Evolutionary conservation across 768 basidiomycete genomes (phyloP).

Genomic region (Fomitopsis serialis): DNA sequence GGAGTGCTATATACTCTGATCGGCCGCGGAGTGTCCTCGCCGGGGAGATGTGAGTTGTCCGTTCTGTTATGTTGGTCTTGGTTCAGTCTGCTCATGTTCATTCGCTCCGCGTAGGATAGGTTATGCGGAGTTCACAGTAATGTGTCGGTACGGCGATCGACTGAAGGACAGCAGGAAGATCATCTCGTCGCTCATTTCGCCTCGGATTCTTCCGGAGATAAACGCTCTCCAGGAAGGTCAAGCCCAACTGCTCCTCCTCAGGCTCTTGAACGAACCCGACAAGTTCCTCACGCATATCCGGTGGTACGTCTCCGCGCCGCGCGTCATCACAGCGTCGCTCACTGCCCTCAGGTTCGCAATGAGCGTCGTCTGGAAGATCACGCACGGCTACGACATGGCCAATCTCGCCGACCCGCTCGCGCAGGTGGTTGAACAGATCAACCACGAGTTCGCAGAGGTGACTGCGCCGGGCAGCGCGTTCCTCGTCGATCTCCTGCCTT

Average conservation of each 20-base stretch:
- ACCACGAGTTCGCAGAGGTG: conserved; percentile 15
- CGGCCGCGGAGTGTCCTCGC: conserved; percentile 46
- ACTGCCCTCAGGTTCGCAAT: conserved; percentile 23
- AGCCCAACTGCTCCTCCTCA: background rate
- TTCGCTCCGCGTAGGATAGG: conserved; percentile 2
- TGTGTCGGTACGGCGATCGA: conserved; percentile 15
- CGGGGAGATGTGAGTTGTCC: conserved; percentile 55
- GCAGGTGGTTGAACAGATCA: conserved; percentile 18
- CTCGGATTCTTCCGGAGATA: background rate
- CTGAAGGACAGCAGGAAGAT: conserved; percentile 13
- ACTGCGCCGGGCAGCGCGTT: conserved; percentile 27
- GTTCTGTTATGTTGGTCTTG: too few species aligned
- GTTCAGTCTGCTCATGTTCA: too few species aligned
- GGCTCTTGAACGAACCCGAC: conserved; percentile 6
- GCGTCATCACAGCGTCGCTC: conserved; percentile 13
- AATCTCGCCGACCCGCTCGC: conserved; percentile 18
- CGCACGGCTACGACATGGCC: too few species aligned
- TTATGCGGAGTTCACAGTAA: conserved; percentile 4
- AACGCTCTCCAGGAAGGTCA: background rate
- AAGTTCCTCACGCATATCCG: conserved; percentile 10
- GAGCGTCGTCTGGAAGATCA: conserved; percentile 20
- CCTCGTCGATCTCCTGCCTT: conserved; percentile 27
- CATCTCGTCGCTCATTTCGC: conserved; percentile 3
- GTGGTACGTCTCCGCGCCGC: conserved; percentile 4
- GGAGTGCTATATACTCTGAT: conserved; percentile 17